Percentiles rank a stretch among this genome's conserved stretches.
phyloP scores from a whole-genome alignment of 2,329 filamentous ascomycete species.

The Epichloe aotearoae region DNA sequence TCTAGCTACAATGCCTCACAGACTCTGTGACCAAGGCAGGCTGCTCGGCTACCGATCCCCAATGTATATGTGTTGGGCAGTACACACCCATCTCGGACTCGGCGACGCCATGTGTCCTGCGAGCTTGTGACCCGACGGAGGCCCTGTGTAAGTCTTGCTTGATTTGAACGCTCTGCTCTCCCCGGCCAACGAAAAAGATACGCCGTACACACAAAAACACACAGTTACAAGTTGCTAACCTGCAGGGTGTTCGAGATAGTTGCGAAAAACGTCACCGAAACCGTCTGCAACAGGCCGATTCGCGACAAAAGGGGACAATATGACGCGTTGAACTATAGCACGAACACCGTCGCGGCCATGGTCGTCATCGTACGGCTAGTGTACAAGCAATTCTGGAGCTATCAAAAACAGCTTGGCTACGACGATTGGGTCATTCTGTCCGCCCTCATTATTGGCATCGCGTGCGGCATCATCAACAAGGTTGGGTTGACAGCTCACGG shows the following conservation, averaged over 20 bases:
- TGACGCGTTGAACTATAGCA: slow-evolving; percentile 5
- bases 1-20: slow-evolving; percentile 1
- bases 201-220: background rate
- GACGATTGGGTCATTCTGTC: slow-evolving; percentile 18
- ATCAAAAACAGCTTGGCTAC: slow-evolving; percentile 16
- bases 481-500: slow-evolving; percentile 14
- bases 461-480: slow-evolving; percentile 12
- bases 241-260: background rate
- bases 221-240: background rate
- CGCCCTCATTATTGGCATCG: slow-evolving; percentile 11
- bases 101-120: slow-evolving; percentile 12
- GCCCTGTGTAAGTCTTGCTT: slow-evolving; percentile 12
- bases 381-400: slow-evolving; percentile 16
- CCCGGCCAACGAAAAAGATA: background rate
- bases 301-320: slow-evolving; percentile 1
- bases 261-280: slow-evolving; percentile 2
- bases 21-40: slow-evolving; percentile 5
- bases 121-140: slow-evolving; percentile 12
- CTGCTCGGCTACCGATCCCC: slow-evolving; percentile 3
- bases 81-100: slow-evolving; percentile 9
- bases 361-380: slow-evolving; percentile 9
- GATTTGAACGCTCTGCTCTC: no score
- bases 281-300: slow-evolving; percentile 1
- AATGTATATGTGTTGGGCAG: slow-evolving; percentile 24
- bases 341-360: slow-evolving; percentile 9